Evolutionary conservation across 352 stramenopile species (phyloP).

Genomic region (Phytophthora palmivora): DNA sequence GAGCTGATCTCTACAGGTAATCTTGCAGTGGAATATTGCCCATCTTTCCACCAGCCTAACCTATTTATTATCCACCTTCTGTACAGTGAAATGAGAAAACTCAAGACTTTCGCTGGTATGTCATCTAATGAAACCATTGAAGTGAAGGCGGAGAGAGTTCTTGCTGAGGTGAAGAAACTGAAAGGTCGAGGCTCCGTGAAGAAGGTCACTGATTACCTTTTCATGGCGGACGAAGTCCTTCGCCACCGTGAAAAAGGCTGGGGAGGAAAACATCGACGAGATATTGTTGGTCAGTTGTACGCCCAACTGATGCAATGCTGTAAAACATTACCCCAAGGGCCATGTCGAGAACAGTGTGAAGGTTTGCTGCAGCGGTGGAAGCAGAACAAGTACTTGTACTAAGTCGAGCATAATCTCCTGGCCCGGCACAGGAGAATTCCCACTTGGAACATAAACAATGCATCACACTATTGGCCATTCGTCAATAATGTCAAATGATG

Average conservation of each 20-base stretch:
- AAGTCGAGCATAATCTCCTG: too few species aligned
- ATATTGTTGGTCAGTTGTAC: neutral
- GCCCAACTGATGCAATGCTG: neutral
- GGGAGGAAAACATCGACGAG: neutral
- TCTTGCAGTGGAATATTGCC: neutral
- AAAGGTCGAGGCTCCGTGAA: neutral
- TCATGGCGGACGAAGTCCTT: neutral
- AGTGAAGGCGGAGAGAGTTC: neutral
- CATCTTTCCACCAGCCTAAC: neutral
- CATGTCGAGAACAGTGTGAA: neutral
- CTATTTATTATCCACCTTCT: neutral
- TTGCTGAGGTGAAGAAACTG: neutral
- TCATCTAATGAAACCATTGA: neutral
- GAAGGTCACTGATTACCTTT: neutral
- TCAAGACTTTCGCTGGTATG: neutral
- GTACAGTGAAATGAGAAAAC: conserved; percentile 3
- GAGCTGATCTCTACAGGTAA: conserved; percentile 3
- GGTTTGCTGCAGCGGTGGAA: neutral
- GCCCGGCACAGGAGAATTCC: neutral
- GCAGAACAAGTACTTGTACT: too few species aligned
- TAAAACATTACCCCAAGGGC: neutral
- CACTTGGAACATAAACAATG: conserved; percentile 1
- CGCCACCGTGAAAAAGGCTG: neutral
- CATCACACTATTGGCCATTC: neutral
- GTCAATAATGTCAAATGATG: neutral